phyloP scores from a whole-genome alignment of 2,329 filamentous ascomycete genomes.

The Thielaviopsis euricoi region DNA sequence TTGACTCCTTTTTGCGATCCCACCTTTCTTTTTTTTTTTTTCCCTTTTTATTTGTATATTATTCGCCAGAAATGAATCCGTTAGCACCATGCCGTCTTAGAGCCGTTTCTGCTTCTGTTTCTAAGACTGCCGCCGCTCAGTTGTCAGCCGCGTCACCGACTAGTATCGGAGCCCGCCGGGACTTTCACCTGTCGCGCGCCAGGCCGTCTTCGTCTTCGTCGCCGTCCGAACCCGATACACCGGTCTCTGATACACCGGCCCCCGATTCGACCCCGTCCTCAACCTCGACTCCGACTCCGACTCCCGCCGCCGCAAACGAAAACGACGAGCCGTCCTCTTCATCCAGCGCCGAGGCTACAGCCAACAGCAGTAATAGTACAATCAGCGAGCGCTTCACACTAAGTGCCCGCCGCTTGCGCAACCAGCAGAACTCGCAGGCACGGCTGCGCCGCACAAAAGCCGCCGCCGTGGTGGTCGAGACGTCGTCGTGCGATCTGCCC shows the following conservation, averaged over 20 bases:
- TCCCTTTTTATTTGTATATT: neutral
- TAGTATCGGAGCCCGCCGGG: neutral
- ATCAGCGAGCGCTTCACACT: constrained; percentile 3
- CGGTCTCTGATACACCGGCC: neutral
- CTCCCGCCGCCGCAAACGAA: neutral
- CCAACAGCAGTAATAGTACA: neutral
- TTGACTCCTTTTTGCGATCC: neutral
- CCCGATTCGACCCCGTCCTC: neutral
- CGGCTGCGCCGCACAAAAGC: neutral
- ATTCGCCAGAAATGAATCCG: neutral
- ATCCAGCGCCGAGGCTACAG: neutral
- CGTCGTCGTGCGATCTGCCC: constrained; percentile 2
- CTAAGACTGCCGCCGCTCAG: neutral
- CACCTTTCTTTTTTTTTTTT: neutral
- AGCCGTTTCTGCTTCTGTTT: neutral
- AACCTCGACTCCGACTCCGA: too few species aligned
- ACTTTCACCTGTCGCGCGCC: neutral
- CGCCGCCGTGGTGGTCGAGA: neutral
- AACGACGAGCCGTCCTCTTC: neutral
- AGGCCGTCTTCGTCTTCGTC: neutral
- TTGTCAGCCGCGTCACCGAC: neutral
- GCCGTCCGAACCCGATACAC: neutral
- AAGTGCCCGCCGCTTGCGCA: constrained; percentile 4
- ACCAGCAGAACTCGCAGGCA: neutral
- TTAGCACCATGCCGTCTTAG: constrained; percentile 2